These are phyloP conservation scores for Starmera caribaea DNA, from an alignment of 805 yeast species.

Conservation along the genomic window DNA sequence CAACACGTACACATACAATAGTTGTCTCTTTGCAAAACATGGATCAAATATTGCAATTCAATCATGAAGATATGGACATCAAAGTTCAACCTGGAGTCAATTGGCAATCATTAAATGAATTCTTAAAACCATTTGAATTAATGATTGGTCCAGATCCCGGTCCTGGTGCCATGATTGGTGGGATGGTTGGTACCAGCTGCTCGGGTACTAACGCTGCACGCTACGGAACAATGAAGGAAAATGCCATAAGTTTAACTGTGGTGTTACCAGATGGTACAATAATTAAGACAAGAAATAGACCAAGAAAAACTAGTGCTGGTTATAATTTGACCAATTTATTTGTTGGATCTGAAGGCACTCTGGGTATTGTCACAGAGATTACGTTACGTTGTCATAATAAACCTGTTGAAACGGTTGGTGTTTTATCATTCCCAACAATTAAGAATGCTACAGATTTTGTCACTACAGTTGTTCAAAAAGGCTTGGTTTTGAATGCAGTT, in stretches of 20 bases:
- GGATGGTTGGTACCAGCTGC: conserved; percentile 63
- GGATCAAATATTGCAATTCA: conserved; percentile 43
- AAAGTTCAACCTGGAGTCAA: conserved; percentile 67
- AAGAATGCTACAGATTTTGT: conserved; percentile 62
- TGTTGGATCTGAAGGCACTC: conserved; percentile 65
- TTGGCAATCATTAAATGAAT: conserved; percentile 56
- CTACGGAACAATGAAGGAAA: conserved; percentile 71
- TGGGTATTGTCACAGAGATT: conserved; percentile 66
- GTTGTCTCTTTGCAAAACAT: conserved; percentile 34
- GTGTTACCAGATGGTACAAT: conserved; percentile 71
- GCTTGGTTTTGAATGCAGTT: conserved; percentile 56
- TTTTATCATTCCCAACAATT: conserved; percentile 55
- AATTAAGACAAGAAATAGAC: conserved; percentile 58
- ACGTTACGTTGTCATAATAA: conserved; percentile 55
- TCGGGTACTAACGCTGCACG: conserved; percentile 67
- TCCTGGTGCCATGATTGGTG: conserved; percentile 68
- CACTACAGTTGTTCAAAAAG: conserved; percentile 45
- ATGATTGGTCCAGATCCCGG: conserved; percentile 73
- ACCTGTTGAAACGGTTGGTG: conserved; percentile 56
- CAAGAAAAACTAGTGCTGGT: conserved; percentile 67
- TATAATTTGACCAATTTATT: conserved; percentile 61
- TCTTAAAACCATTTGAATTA: conserved; percentile 40
- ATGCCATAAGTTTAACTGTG: conserved; percentile 51
- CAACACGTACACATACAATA: conserved; percentile 48
- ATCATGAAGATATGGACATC: conserved; percentile 57